phyloP scores from a whole-genome alignment of 2,329 filamentous ascomycete genomes.

The Xylariaceae sp. region DNA sequence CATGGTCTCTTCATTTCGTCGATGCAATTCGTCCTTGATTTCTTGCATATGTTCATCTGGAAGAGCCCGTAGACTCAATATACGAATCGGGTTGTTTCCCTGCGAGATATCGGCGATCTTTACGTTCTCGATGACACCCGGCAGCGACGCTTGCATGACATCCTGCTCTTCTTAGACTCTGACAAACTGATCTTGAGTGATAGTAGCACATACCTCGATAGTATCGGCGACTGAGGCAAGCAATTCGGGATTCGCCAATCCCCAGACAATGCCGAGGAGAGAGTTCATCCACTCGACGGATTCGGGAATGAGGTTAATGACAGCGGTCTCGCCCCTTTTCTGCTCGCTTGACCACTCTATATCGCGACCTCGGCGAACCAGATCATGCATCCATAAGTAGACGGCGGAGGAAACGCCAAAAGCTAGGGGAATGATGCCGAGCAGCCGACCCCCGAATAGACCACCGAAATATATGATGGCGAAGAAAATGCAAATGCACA shows the following conservation, averaged over 20 bases:
- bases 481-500: slow-evolving; percentile 66
- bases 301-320: slow-evolving; percentile 83
- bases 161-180: slow-evolving; percentile 45
- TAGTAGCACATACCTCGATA: slow-evolving; percentile 48
- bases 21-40: slow-evolving; percentile 73
- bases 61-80: slow-evolving; percentile 79
- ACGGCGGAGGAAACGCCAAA: slow-evolving; percentile 70
- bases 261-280: slow-evolving; percentile 78
- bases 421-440: slow-evolving; percentile 69
- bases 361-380: slow-evolving; percentile 75
- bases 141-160: slow-evolving; percentile 94
- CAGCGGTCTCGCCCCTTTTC: slow-evolving; percentile 76
- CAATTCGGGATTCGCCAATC: slow-evolving; percentile 91
- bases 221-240: slow-evolving; percentile 89
- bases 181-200: background rate
- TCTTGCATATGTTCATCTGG: slow-evolving; percentile 77
- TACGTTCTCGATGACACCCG: slow-evolving; percentile 86
- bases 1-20: slow-evolving; percentile 72
- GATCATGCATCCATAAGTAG: slow-evolving; percentile 84
- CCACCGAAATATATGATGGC: slow-evolving; percentile 72
- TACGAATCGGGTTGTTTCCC: slow-evolving; percentile 82
- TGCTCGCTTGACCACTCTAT: slow-evolving; percentile 87
- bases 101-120: slow-evolving; percentile 93
- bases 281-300: slow-evolving; percentile 97
- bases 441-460: slow-evolving; percentile 70